phyloP scores from a whole-genome alignment of 805 yeast species.

The Blastobotrys parvus region DNA sequence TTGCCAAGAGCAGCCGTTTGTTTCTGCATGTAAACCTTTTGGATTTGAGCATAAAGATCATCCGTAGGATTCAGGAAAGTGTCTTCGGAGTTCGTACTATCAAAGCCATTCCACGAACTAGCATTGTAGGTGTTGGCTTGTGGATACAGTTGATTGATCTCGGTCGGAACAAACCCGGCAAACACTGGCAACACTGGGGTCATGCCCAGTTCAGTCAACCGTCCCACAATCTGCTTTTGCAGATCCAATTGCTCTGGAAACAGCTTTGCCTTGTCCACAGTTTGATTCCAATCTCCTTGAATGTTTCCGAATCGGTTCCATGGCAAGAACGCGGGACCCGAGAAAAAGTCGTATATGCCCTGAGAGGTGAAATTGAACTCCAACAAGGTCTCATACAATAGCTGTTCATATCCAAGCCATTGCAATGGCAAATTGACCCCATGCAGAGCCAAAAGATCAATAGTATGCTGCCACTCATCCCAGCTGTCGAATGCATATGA shows the following conservation, averaged over 20 bases:
- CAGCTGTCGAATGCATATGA: slow-evolving; percentile 11
- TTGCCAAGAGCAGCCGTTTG: slow-evolving; percentile 4
- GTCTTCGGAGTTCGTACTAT: slow-evolving; percentile 5
- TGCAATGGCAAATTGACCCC: slow-evolving; percentile 12
- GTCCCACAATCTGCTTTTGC: slow-evolving; percentile 7
- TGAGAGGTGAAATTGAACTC: slow-evolving; percentile 8
- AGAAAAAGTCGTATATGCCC: slow-evolving; percentile 7
- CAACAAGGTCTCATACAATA: slow-evolving; percentile 6
- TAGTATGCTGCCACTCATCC: slow-evolving; percentile 12
- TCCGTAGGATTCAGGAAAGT: slow-evolving; percentile 12
- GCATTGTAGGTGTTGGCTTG: slow-evolving; percentile 8
- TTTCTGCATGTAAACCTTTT: slow-evolving; percentile 4
- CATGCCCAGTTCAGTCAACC: slow-evolving; percentile 13
- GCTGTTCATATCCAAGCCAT: slow-evolving; percentile 13
- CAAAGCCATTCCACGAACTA: slow-evolving; percentile 13
- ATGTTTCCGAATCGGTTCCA: slow-evolving; percentile 15
- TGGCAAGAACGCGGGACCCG: slow-evolving; percentile 10
- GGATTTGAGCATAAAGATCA: slow-evolving; percentile 8
- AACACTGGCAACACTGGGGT: slow-evolving; percentile 12
- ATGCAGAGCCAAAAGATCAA: slow-evolving; percentile 11
- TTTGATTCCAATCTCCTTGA: slow-evolving; percentile 13
- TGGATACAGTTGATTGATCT: slow-evolving; percentile 5
- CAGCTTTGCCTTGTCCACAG: too few relatives aligned
- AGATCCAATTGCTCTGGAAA: slow-evolving; percentile 6
- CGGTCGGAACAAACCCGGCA: slow-evolving; percentile 10